Conservation (phyloP, 164 flowering plant species). For the Chimonanthus salicifolius region DNA sequence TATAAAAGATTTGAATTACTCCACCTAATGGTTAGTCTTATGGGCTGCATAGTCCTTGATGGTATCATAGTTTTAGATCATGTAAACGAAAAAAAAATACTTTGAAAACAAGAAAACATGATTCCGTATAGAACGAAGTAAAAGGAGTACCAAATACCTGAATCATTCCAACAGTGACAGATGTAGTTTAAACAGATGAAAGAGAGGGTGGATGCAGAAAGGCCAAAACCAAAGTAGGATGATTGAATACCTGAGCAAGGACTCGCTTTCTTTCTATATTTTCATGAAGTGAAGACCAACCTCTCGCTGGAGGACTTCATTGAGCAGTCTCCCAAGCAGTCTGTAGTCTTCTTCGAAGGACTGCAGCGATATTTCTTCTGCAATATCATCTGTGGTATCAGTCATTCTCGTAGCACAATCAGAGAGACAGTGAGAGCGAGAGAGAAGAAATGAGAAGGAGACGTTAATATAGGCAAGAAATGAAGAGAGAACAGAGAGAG, state of each 20-base stretch:
- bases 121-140: neutral
- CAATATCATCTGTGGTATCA: conserved; percentile 86
- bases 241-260: conserved; percentile 33
- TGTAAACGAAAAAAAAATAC: too few relatives aligned
- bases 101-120: too few relatives aligned
- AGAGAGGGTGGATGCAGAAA: too few relatives aligned
- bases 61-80: too few relatives aligned
- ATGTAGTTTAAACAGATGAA: neutral
- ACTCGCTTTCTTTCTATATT: conserved; percentile 51
- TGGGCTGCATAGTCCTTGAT: too few relatives aligned
- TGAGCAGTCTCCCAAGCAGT: conserved; percentile 60
- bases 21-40: too few relatives aligned
- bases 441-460: neutral
- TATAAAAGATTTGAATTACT: too few relatives aligned
- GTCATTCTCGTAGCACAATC: conserved; percentile 34
- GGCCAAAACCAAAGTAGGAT: neutral
- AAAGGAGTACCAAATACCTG: neutral
- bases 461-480: neutral
- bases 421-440: neutral
- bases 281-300: conserved; percentile 55
- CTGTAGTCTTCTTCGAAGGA: conserved; percentile 74
- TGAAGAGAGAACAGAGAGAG: neutral
- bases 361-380: conserved; percentile 82
- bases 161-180: neutral
- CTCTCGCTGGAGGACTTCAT: conserved; percentile 70